These are phyloP conservation scores for Ophiostoma sp. DNA, from an alignment of 2,329 filamentous ascomycete genomes.

Conservation along the genomic window DNA sequence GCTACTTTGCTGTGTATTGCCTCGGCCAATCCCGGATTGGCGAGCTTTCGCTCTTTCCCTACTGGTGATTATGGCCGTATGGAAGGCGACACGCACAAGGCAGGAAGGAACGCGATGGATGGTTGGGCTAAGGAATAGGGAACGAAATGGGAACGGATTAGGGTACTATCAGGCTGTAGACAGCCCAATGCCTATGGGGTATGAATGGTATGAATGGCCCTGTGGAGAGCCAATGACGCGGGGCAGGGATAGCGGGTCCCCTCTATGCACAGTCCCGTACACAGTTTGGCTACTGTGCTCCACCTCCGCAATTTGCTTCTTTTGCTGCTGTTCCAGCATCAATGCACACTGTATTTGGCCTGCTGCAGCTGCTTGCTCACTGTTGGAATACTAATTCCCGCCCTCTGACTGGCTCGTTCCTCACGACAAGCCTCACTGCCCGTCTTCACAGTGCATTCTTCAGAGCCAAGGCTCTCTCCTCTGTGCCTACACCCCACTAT, in stretches of 20 bases:
- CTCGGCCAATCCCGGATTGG: slow-evolving; percentile 17
- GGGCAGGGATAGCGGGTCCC: not conserved
- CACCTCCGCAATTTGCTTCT: slow-evolving; percentile 9
- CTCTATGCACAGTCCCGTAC: slow-evolving; percentile 2
- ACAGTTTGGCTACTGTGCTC: not conserved
- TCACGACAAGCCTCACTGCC: not conserved
- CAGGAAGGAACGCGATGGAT: not conserved
- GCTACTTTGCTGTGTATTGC: not conserved
- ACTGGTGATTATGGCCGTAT: not conserved
- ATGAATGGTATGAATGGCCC: slow-evolving; percentile 4
- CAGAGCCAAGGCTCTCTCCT: too few relatives aligned
- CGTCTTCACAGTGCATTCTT: not conserved
- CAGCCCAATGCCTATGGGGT: not conserved
- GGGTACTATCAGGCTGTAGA: not conserved
- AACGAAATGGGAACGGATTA: not conserved
- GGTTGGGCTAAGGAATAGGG: not conserved
- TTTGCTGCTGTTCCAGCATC: not conserved
- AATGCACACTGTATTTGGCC: not conserved
- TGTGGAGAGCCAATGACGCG: slow-evolving; percentile 14
- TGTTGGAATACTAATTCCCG: slow-evolving; percentile 3
- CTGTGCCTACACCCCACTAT: not conserved
- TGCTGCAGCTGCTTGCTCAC: not conserved
- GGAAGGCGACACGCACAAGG: not conserved
- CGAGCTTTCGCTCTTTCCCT: not conserved
- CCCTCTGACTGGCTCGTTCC: slow-evolving; percentile 5